Conservation (phyloP, 73 alveolate species). For the Paramecium sexaurelia region DNA sequence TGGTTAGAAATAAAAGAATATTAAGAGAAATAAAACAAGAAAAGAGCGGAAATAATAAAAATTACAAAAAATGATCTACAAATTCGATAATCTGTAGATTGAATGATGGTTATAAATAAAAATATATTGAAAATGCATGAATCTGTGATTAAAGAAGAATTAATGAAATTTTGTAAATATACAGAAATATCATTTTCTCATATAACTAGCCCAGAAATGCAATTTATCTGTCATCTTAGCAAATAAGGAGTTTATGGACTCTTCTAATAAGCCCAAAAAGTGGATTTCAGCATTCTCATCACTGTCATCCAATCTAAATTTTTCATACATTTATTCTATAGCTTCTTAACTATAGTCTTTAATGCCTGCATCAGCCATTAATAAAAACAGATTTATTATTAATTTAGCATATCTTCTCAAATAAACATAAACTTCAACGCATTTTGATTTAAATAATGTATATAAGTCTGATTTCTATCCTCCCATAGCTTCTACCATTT, state of each 20-base stretch:
- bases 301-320: conserved; percentile 82
- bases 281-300: conserved; percentile 91
- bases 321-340: conserved; percentile 85
- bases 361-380: conserved; percentile 94
- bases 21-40: background rate
- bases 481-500: conserved; percentile 99
- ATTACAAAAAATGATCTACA: background rate
- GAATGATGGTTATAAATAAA: background rate
- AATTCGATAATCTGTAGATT: background rate
- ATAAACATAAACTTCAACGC: conserved; percentile 92
- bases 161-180: background rate
- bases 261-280: conserved; percentile 82
- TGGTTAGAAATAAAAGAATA: background rate
- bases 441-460: conserved; percentile 87
- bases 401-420: conserved; percentile 91
- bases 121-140: background rate
- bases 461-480: conserved; percentile 85
- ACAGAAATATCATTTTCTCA: conserved; percentile 72
- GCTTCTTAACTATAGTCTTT: conserved; percentile 81
- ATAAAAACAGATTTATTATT: conserved; percentile 88
- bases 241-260: conserved; percentile 92
- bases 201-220: conserved; percentile 96
- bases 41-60: background rate
- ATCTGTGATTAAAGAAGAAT: no score
- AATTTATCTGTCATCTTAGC: conserved; percentile 92